A percentile compares a stretch with the other conserved stretches of the same genome.
Conservation (phyloP, 305 asterid species). For the Petunia hybrid region DNA sequence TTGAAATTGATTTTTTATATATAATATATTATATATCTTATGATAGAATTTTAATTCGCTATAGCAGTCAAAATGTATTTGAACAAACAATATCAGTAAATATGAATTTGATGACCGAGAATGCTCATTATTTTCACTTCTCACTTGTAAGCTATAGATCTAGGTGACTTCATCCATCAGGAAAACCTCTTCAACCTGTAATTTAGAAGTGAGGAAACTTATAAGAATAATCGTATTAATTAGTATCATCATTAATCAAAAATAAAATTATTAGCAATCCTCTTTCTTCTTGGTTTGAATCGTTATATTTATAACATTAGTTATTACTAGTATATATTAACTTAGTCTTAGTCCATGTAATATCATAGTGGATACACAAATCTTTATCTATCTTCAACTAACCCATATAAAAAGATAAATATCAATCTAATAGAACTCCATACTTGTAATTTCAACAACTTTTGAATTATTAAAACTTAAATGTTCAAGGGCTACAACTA, state of each 20-base stretch:
- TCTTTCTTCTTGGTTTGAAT: background rate
- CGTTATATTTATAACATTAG: background rate
- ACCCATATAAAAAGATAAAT: background rate
- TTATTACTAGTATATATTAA: background rate
- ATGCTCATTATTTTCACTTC: too few species aligned
- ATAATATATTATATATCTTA: too few species aligned
- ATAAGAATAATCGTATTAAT: background rate
- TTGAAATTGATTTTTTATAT: too few species aligned
- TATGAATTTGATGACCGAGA: too few species aligned
- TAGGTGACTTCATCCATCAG: too few species aligned
- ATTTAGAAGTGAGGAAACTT: background rate
- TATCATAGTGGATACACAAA: background rate
- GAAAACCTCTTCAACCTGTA: too few species aligned
- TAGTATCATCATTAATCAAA: background rate
- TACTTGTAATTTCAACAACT: background rate
- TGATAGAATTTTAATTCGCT: too few species aligned
- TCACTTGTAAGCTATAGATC: too few species aligned
- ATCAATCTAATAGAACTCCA: background rate
- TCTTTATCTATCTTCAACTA: constrained; percentile 1
- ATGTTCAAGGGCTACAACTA: background rate
- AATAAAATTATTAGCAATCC: background rate
- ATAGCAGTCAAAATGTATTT: too few species aligned
- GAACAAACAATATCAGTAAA: too few species aligned
- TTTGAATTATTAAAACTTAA: background rate
- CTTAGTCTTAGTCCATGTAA: background rate